Conservation (phyloP, 106 monocot species). For the Dendrobium huoshanense region DNA sequence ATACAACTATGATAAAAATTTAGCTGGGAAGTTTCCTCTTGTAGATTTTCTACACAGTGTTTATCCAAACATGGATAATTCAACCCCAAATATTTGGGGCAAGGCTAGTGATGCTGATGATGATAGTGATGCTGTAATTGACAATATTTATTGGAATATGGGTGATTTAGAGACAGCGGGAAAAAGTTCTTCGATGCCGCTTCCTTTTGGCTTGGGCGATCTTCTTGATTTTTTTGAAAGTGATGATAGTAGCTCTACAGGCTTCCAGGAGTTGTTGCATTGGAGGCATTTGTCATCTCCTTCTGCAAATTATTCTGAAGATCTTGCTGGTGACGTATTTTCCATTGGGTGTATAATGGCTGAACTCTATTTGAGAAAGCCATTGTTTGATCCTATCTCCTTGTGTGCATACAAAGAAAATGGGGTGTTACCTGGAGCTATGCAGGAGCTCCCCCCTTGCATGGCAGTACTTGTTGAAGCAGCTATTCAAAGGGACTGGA, state of each 20-base stretch:
- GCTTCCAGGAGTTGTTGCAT: constrained; percentile 60
- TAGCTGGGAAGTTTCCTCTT: constrained; percentile 1
- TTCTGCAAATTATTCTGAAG: constrained; percentile 32
- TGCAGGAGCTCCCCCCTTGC: constrained; percentile 72
- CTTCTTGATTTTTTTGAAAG: constrained; percentile 70
- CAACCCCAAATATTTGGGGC: neutral
- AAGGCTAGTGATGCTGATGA: neutral
- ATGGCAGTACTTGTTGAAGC: constrained; percentile 70
- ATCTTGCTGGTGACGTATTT: constrained; percentile 68
- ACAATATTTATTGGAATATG: constrained; percentile 1
- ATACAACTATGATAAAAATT: constrained; percentile 31
- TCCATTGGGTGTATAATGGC: constrained; percentile 83
- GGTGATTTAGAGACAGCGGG: constrained; percentile 5
- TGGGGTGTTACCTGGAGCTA: constrained; percentile 42
- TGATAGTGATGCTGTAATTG: neutral
- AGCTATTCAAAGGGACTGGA: constrained; percentile 77
- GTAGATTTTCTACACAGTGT: neutral
- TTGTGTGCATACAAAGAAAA: constrained; percentile 61
- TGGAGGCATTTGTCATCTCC: constrained; percentile 52
- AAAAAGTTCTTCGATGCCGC: neutral
- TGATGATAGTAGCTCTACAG: constrained; percentile 37
- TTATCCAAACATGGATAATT: constrained; percentile 6
- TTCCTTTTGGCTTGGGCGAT: constrained; percentile 32
- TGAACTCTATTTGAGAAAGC: constrained; percentile 74
- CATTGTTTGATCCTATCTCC: constrained; percentile 76